These are phyloP conservation scores for Backusella morwellensis DNA, from an alignment of 192 early-diverging fungal genomes.

Conservation along the genomic window DNA sequence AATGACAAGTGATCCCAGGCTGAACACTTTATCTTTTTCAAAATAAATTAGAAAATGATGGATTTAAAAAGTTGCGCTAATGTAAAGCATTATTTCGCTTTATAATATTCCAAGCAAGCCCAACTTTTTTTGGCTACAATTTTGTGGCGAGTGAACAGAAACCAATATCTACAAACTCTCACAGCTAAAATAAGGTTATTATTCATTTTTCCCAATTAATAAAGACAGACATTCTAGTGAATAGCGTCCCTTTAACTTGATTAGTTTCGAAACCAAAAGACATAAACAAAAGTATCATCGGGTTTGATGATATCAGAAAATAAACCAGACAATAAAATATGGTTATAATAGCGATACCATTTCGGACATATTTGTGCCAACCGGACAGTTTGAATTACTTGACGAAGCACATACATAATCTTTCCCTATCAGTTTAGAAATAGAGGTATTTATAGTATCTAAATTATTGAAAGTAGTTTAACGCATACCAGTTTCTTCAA, in stretches of 20 bases:
- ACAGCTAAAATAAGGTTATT: background rate
- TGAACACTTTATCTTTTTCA: background rate
- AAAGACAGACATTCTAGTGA: background rate
- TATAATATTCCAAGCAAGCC: background rate
- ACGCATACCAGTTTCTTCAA: no score
- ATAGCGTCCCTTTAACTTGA: background rate
- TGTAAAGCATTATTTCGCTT: background rate
- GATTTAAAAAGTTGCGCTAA: background rate
- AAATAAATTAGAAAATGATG: background rate
- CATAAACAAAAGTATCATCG: background rate
- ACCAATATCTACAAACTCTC: background rate
- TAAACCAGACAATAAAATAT: background rate
- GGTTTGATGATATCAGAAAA: background rate
- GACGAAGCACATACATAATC: no score
- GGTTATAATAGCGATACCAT: background rate
- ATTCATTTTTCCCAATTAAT: background rate
- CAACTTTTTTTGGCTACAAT: background rate
- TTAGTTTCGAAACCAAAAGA: background rate
- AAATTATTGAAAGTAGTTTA: no score
- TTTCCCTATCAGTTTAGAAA: no score
- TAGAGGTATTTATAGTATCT: no score
- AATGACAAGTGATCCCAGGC: background rate
- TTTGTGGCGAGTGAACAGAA: background rate
- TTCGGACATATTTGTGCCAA: no score
- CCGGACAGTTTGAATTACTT: no score